These are phyloP conservation scores for Mollisiaceae sp. DNA, from an alignment of 2,329 filamentous ascomycete genomes.

Conservation along the genomic window DNA sequence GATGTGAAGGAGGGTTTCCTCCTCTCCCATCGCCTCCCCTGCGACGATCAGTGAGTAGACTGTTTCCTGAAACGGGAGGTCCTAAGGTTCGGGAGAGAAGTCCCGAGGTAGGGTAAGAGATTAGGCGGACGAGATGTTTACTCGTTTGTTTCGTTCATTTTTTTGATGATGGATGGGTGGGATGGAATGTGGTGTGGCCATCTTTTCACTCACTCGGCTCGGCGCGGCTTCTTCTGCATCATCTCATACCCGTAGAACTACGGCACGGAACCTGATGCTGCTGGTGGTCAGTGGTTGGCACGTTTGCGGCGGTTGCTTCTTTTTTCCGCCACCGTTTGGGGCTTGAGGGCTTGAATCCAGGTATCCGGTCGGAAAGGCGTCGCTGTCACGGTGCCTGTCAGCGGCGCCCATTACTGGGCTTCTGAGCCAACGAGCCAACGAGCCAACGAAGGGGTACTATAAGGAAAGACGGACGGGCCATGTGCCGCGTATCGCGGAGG, in stretches of 20 bases:
- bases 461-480: no score
- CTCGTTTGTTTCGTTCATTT: neutral
- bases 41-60: neutral
- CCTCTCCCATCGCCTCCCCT: neutral
- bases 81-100: neutral
- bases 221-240: neutral
- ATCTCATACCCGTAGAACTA: neutral
- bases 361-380: neutral
- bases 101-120: neutral
- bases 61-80: no score
- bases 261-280: neutral
- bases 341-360: neutral
- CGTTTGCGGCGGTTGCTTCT: neutral
- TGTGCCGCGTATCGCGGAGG: neutral
- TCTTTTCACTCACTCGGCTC: neutral
- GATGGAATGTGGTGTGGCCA: neutral
- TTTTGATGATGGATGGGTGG: neutral
- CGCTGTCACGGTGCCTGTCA: neutral
- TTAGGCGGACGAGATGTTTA: neutral
- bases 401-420: neutral
- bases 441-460: no score
- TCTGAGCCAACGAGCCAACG: neutral
- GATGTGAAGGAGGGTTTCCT: neutral
- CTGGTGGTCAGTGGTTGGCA: neutral
- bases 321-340: conserved; percentile 1